These are phyloP conservation scores for Agrocybe pediades DNA, from an alignment of 768 basidiomycete genomes.

Conservation along the genomic window DNA sequence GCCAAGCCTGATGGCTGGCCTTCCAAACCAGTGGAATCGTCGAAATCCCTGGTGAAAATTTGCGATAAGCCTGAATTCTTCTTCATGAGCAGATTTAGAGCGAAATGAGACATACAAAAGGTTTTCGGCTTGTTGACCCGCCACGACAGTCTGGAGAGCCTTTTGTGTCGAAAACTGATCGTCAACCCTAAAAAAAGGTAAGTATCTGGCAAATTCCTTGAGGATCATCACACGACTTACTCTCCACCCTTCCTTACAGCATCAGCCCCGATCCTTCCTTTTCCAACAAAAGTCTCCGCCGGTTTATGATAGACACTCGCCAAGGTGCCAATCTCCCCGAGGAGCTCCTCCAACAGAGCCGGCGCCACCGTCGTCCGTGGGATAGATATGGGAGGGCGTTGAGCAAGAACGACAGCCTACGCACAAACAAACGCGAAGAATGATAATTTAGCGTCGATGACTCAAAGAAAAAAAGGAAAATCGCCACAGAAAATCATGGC, in stretches of 20 bases:
- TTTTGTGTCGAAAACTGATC: constrained; percentile 77
- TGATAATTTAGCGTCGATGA: not conserved
- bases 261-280: constrained; percentile 85
- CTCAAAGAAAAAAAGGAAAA: not conserved
- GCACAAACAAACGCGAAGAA: constrained; percentile 1
- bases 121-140: constrained; percentile 93
- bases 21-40: constrained; percentile 63
- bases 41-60: constrained; percentile 66
- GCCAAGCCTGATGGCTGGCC: constrained; percentile 75
- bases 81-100: not conserved
- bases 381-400: constrained; percentile 91
- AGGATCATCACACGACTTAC: constrained; percentile 38
- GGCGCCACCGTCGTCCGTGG: constrained; percentile 89
- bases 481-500: not conserved
- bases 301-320: constrained; percentile 99
- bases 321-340: constrained; percentile 85
- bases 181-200: constrained; percentile 37
- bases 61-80: not conserved
- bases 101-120: constrained; percentile 52
- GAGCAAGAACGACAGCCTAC: constrained; percentile 84
- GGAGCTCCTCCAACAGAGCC: constrained; percentile 85
- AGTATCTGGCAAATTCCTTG: not conserved
- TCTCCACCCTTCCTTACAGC: constrained; percentile 67
- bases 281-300: constrained; percentile 91
- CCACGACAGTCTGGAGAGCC: constrained; percentile 88